Evolutionary conservation across 257 asterid genomes (phyloP).

Genomic region (Linaria vulgaris): DNA sequence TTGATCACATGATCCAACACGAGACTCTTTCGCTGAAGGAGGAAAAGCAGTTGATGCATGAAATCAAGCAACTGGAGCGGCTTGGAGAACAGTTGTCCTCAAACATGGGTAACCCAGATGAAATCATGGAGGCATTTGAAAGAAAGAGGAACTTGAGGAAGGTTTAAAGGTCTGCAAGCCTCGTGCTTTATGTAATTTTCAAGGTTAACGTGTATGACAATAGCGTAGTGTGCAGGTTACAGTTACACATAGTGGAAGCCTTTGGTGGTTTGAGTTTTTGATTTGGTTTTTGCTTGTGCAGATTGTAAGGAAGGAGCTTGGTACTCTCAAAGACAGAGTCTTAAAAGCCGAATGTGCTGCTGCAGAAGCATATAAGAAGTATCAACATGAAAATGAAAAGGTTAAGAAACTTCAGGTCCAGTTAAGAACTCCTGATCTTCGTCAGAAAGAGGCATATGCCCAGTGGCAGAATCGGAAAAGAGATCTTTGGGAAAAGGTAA

Average conservation of each 20-base stretch:
- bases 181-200: constrained; percentile 14
- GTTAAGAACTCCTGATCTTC: constrained; percentile 69
- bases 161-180: constrained; percentile 61
- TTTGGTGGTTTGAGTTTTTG: constrained; percentile 16
- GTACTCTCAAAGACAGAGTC: constrained; percentile 55
- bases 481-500: constrained; percentile 66
- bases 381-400: constrained; percentile 56
- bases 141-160: constrained; percentile 65
- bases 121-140: constrained; percentile 78
- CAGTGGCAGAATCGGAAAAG: constrained; percentile 59
- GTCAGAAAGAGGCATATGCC: constrained; percentile 76
- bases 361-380: constrained; percentile 51
- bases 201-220: not conserved
- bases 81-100: constrained; percentile 78
- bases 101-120: constrained; percentile 74
- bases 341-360: constrained; percentile 60
- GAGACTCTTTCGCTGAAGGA: constrained; percentile 80
- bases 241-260: constrained; percentile 5
- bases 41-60: constrained; percentile 78
- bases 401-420: constrained; percentile 65
- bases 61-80: constrained; percentile 88
- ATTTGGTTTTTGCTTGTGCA: constrained; percentile 33
- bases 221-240: not conserved
- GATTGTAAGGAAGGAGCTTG: constrained; percentile 78
- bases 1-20: constrained; percentile 79